Evolutionary conservation across 2,329 filamentous ascomycete species (phyloP), one percentile per base, ranked within the genome.

Genomic region (Dryadomyces quercus-mongolicae): DNA sequence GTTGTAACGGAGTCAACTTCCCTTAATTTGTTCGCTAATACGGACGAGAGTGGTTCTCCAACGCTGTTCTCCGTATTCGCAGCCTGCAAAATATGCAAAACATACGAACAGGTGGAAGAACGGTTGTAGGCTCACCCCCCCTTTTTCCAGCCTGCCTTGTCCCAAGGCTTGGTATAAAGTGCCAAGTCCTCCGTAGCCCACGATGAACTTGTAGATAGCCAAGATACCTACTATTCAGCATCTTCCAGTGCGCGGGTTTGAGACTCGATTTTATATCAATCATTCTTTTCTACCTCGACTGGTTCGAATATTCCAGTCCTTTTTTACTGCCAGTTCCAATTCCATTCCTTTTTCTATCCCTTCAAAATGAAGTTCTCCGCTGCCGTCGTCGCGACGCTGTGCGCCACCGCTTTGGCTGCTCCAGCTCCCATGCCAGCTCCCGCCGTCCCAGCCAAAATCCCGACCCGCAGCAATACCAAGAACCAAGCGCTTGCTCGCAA

Each of bases 301-400:
- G 36, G 49, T 50, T 50, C 49, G 31, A 49, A 49, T n/a, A 13
- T 42, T 25, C 42, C 9, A 3, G 1, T 5, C 8, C n/a, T n/a
- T 42, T n/a, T 42, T 12, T 31, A 4, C 46, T 43, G 18, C 44
- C 9, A 21, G 22, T 22, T 22, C 45, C 7, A 13, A 18, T 18
- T 49, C 16, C 16, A 12, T 25, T 22, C 25, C 6, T n/a, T 18
- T 50, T 44, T n/a, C 47, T 15, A n/a, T n/a, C n/a, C 12, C 13
- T 22, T 40, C n/a, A 42, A 40, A 42, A 50, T 42, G 49, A 50
- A 50, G 15, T 42, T 50, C 49, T 50, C 49, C 12, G 49, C 49
- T 42, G 36, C 49, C 36, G 34, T 50, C 20, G 36, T 42, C 16
- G 20, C 49, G 5, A 18, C 49, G 3, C 49, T 50, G 20, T 50